Percentiles rank a stretch among this genome's conserved stretches.
Conservation (phyloP, 768 basidiomycete genomes). For the Calocera cornea region DNA sequence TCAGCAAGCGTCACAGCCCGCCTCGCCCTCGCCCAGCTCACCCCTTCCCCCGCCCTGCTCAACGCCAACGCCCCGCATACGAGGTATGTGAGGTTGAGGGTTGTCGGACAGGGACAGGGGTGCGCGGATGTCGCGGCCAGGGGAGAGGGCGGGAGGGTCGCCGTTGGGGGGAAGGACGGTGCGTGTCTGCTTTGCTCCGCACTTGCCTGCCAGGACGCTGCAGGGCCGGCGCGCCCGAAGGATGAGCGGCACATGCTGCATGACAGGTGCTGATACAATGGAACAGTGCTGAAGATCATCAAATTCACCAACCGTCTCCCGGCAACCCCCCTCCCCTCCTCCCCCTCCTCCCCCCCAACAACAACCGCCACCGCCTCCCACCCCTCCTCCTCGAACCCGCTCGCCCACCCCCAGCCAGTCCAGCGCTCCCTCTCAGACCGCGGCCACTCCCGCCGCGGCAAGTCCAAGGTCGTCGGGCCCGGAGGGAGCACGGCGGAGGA, state of each 20-base stretch:
- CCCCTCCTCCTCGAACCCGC: background rate
- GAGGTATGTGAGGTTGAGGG: background rate
- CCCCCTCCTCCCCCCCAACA: background rate
- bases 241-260: too few species aligned
- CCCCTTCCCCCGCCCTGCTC: background rate
- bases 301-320: background rate
- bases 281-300: background rate
- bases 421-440: background rate
- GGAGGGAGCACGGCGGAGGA: slow-evolving; percentile 1
- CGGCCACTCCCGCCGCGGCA: background rate
- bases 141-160: background rate
- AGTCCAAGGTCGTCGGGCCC: background rate
- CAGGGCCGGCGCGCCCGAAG: background rate
- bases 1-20: background rate
- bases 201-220: background rate
- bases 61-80: background rate
- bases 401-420: background rate
- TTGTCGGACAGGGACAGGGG: background rate
- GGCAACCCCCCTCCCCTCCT: background rate
- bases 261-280: background rate
- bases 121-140: background rate
- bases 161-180: background rate
- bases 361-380: background rate
- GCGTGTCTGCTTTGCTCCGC: background rate
- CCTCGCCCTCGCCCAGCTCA: background rate